These are phyloP conservation scores for Clonostachys chloroleuca DNA, from an alignment of 2,329 filamentous ascomycete genomes.

Conservation along the genomic window DNA sequence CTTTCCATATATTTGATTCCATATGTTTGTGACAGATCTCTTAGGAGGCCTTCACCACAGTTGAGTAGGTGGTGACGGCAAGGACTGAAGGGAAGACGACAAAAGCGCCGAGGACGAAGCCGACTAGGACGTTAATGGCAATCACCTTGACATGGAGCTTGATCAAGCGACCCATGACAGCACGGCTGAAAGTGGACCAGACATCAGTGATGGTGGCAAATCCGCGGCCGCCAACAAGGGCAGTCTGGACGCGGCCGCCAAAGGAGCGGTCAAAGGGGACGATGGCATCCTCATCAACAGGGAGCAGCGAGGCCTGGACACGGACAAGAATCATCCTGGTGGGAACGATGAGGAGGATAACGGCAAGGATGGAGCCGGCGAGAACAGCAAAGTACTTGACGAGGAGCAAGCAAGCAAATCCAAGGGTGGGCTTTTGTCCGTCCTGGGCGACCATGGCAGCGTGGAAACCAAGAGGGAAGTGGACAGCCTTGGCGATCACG, in stretches of 20 bases:
- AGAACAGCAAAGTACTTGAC: slow-evolving; percentile 42
- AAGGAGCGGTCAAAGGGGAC: slow-evolving; percentile 90
- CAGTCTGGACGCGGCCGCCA: slow-evolving; percentile 70
- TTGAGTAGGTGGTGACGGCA: slow-evolving; percentile 31
- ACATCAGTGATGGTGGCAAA: slow-evolving; percentile 70
- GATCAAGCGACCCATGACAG: slow-evolving; percentile 68
- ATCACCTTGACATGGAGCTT: slow-evolving; percentile 71
- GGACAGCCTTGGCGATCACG: slow-evolving; percentile 32
- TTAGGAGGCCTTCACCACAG: no score
- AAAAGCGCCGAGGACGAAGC: slow-evolving; percentile 36
- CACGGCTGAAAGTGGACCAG: slow-evolving; percentile 72
- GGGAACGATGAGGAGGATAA: slow-evolving; percentile 67
- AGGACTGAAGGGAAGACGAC: slow-evolving; percentile 10
- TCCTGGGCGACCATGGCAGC: slow-evolving; percentile 27
- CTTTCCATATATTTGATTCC: no score
- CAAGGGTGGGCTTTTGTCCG: slow-evolving; percentile 2
- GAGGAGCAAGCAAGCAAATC: slow-evolving; percentile 8
- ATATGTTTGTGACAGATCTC: no score
- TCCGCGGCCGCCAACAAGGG: slow-evolving; percentile 68
- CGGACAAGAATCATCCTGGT: slow-evolving; percentile 73
- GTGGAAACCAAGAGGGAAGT: slow-evolving; percentile 23
- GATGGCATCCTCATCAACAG: slow-evolving; percentile 76
- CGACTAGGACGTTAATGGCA: slow-evolving; percentile 38
- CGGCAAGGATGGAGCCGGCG: slow-evolving; percentile 40
- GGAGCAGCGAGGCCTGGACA: slow-evolving; percentile 81